Evolutionary conservation across 2,329 filamentous ascomycete species (phyloP).

Genomic region (Fusarium secorum): DNA sequence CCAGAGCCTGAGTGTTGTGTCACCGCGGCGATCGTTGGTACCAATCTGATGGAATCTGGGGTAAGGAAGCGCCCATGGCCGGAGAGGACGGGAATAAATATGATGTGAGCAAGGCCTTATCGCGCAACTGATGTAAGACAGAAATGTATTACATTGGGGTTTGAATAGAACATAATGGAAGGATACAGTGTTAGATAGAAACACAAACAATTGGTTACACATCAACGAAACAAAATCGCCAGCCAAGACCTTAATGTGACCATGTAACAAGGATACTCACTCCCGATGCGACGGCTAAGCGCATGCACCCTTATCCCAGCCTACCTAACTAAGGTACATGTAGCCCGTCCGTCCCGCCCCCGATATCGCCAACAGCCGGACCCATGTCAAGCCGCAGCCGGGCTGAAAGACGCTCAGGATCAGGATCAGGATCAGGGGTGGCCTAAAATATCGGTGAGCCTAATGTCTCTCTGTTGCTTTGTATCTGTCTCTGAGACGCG

Average conservation of each 20-base stretch:
- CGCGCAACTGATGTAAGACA: neutral
- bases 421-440: constrained; percentile 1
- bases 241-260: neutral
- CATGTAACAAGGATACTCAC: neutral
- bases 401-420: constrained; percentile 10
- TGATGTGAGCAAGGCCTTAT: neutral
- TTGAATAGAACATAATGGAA: neutral
- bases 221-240: neutral
- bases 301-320: neutral
- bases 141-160: neutral
- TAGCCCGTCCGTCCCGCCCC: constrained; percentile 19
- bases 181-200: neutral
- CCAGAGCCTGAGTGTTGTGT: neutral
- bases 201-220: neutral
- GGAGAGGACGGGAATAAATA: no score
- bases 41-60: neutral
- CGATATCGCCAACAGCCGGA: constrained; percentile 28
- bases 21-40: neutral
- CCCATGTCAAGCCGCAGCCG: constrained; percentile 12
- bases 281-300: constrained; percentile 7
- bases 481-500: neutral
- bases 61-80: neutral
- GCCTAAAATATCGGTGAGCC: constrained; percentile 31
- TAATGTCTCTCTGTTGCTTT: constrained; percentile 1
- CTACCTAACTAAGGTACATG: neutral